These are phyloP conservation scores for Orbilia javanica DNA, from an alignment of 2,329 filamentous ascomycete genomes.

Conservation along the genomic window DNA sequence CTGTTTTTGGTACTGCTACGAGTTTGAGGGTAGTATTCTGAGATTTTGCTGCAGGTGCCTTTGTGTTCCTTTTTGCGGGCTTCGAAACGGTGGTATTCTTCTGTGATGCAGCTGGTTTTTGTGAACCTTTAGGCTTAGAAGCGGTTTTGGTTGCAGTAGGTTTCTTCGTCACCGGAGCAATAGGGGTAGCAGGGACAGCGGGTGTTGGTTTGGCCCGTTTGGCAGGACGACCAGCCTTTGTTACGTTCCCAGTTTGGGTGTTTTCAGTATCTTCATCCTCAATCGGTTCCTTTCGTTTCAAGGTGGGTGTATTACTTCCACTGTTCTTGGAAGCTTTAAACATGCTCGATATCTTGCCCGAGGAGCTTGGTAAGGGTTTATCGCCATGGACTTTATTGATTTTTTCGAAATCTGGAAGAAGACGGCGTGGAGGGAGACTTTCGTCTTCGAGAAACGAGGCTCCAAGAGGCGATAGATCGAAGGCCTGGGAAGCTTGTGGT, in stretches of 20 bases:
- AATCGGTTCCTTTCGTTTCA: conserved; percentile 31
- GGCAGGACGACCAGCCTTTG: background rate
- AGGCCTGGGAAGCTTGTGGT: conserved; percentile 14
- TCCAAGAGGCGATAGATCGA: background rate
- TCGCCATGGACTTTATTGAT: conserved; percentile 50
- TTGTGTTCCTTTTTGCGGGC: too few species aligned
- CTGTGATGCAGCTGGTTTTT: conserved; percentile 4
- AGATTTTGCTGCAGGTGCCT: conserved; percentile 6
- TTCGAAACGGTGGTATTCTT: conserved; percentile 1
- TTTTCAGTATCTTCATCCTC: conserved; percentile 3
- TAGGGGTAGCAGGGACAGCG: background rate
- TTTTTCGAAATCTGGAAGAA: conserved; percentile 50
- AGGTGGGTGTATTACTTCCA: background rate
- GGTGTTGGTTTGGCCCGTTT: conserved; percentile 20
- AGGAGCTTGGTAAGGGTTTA: conserved; percentile 42
- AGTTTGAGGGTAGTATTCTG: background rate
- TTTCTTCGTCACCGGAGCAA: conserved; percentile 14
- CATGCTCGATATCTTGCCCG: conserved; percentile 29
- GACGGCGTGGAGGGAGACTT: conserved; percentile 43
- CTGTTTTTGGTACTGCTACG: background rate
- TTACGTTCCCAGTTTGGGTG: background rate
- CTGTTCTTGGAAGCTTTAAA: conserved; percentile 39
- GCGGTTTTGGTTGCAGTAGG: conserved; percentile 4
- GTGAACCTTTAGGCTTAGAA: conserved; percentile 1
- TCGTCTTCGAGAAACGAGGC: conserved; percentile 24